Evolutionary conservation across 345 rosid genomes (phyloP), one percentile per base, ranked within the genome.

Genomic region (Aegle marmelos): DNA sequence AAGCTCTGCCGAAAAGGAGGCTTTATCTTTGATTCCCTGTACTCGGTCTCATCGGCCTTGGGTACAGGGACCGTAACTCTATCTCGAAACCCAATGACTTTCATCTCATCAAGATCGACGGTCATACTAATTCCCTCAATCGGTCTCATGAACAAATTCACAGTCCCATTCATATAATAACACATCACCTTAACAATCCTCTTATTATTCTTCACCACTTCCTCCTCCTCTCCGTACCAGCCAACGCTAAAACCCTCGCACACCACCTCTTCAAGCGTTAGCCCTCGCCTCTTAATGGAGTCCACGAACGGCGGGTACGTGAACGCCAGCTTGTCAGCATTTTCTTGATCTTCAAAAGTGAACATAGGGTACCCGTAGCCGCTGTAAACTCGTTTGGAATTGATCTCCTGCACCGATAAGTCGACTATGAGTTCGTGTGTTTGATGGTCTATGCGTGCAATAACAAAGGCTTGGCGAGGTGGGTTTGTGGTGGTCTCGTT

Each of bases 11-110:
- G 68, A 37, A 77, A 76, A 1, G 82, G 86, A 0, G 78, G 78
- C 48, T 62, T 68, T 22, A 77, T 83, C 79, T 62, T 7, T 0
- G 88, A 85, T 63, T 45, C 86, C 73, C 90, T 85, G 60, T 74
- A 83, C 4, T 87, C 90, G 8, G 90, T 87, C 17, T 83, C 85
- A 7, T 70, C 78, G 1, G 83, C 81, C 60, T 87, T 85, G 0
- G 90, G 90, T 4, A 85, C 77, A 2, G 86, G 86, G 8, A 83
- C 79, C 7, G 45, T 69, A 2, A 25, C 2, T 36, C 86, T 72
- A 31, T 83, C 88, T 1, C 25, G 37, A 19, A 76, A 85, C 9
- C 48, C 81, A 4, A 36, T 56, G 45, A 87, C 75, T 76, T 81
- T 79, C 86, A 73, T 77, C 68, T 65, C 74, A 2, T 83, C 90